Base-by-base conservation (phyloP, 192 early-diverging fungal genomes). In the Polychytrium aggregatum region DNA sequence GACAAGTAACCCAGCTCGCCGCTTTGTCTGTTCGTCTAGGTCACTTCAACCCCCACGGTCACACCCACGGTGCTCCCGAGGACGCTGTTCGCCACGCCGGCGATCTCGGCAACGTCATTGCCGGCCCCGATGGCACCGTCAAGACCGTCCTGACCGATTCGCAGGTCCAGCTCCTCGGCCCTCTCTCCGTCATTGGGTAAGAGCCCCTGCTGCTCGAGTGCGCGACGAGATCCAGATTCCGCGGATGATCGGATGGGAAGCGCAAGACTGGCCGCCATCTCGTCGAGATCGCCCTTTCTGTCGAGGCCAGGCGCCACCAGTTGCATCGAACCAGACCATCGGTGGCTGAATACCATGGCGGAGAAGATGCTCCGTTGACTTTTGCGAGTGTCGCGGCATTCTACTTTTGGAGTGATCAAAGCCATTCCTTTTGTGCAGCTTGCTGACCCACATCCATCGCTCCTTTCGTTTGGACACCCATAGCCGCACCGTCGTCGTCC, bases 91-190 rank as follows among this genome's bases (percentile, higher is more conserved):
- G 88, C 43, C 91, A 95, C 70, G 79, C 79, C 25, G 91, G 91
- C 53, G 91, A 95, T 65, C 78, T 95, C 44, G 91, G 91, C 60
- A 95, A 95, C 70, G 60, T 95, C 45, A 55, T 44, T 8, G 83
- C 77, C 18, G 52, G 63, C 16, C 63, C 53, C 8, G 42, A 72
- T 33, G 84, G 88, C 38, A 58, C 56, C 44, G 85, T 74, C 41
- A 52, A 55, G 14, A 42, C 76, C 27, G 65, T 22, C 18, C 28
- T 70, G 16, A 55, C 59, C 31, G 90, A 94, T 56, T 50, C 52
- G 17, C 68, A 77, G 51, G 55, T 94, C 59, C 72, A 76, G 45
- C 76, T 91, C 51, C 74, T 78, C 59, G 91, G 88, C 64, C 59
- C 57, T 25, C 67, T 79, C 67, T 79, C 74, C 53, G 66, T 92